Conservation (phyloP, 306 rosid genomes). For the Acacia crassicarpa region DNA sequence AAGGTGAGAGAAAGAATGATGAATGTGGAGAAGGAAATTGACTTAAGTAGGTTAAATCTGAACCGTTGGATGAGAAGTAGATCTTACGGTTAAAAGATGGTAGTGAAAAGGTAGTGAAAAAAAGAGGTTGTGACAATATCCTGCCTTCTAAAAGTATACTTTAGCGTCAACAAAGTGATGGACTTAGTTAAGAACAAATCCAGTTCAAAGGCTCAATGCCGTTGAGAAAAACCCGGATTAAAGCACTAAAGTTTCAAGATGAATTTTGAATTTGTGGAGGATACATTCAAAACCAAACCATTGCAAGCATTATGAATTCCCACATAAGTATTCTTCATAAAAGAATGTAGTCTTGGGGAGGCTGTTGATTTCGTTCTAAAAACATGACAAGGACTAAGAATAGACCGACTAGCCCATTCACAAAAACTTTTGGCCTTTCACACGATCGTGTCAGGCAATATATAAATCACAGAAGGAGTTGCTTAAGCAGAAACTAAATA, state of each 20-base stretch:
- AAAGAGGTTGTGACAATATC: too few relatives aligned
- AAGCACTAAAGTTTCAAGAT: neutral
- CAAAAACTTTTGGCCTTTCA: neutral
- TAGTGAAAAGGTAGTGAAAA: too few relatives aligned
- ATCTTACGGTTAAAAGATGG: too few relatives aligned
- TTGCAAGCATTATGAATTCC: neutral
- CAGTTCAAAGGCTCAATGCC: neutral
- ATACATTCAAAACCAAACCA: neutral
- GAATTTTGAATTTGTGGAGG: neutral
- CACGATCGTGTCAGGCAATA: neutral
- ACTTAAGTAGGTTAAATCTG: too few relatives aligned
- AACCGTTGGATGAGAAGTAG: too few relatives aligned
- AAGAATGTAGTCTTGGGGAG: neutral
- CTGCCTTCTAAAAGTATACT: too few relatives aligned
- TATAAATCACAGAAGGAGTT: neutral
- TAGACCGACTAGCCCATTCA: neutral
- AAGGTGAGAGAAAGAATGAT: too few relatives aligned
- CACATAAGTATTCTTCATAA: neutral
- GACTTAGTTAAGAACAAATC: neutral
- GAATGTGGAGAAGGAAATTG: too few relatives aligned
- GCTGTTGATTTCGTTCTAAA: constrained; percentile 4
- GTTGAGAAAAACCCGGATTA: neutral
- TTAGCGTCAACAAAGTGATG: neutral
- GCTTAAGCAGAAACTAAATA: neutral
- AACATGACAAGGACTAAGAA: neutral